Evolutionary conservation across 352 stramenopile genomes (phyloP), one percentile per base, ranked within the genome.

Genomic region (Phytophthora colocasiae): DNA sequence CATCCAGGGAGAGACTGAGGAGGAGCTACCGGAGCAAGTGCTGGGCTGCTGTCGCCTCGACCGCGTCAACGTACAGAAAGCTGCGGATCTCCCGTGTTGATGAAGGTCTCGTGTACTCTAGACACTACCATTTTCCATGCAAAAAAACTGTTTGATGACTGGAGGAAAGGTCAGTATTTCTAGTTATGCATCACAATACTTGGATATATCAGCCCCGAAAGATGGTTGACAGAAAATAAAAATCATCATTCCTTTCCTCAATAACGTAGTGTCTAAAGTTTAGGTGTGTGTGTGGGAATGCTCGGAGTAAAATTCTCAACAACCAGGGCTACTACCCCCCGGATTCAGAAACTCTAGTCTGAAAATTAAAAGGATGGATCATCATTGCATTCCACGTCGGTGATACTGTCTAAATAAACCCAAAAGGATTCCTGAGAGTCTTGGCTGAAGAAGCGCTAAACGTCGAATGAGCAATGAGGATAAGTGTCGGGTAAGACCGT

Each of bases 321-420:
- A 93, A 83, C 82, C 71, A 79, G 63, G 84, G 84, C 86, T 95
- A 95, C 86, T 93, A 95, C 84, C 83, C 78, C 85, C 75, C 71
- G 75, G 78, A 80, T 90, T 95, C 84, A 93, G 86, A 93, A 95
- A 95, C 86, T 95, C 84, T 95, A 95, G 85, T 95, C 84, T 95
- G 86, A 95, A 92, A 93, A 84, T 69, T 87, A 53, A 77, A 84
- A 91, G 77, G 55, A 69, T 77, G 59, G 72, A 83, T 95, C 86
- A 80, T 95, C 86, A 93, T 77, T 75, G 84, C 83, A 91, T 83
- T 85, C 67, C 34, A 27, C 2, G 22, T 8, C 0, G 7, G 34
- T 12, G 52, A 34, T 9, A 34, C 29, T 34, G 29, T 7, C 4
- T 34, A 31, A 8, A 38, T 5, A 24, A 2, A 11, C 8, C 34